Conservation (phyloP, 768 basidiomycete genomes). For the Obba rivulosa region DNA sequence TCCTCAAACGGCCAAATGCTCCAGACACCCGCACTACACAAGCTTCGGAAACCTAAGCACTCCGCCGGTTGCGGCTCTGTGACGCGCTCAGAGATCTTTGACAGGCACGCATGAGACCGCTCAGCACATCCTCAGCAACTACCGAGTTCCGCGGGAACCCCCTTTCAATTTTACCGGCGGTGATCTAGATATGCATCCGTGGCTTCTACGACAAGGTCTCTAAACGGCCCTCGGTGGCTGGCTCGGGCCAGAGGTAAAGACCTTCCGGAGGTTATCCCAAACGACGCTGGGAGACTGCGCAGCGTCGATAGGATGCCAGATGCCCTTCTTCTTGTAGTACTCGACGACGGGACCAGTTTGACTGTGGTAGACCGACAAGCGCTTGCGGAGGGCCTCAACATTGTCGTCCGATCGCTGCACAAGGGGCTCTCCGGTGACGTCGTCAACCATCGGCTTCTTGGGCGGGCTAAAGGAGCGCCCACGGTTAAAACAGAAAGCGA, state of each 20-base stretch:
- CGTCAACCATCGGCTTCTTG: constrained; percentile 92
- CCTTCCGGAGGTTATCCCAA: constrained; percentile 74
- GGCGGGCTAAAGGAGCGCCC: constrained; percentile 63
- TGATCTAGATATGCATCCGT: not conserved
- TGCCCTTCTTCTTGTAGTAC: constrained; percentile 88
- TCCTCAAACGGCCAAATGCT: too few species aligned
- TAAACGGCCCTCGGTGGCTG: constrained; percentile 35
- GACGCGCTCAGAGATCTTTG: too few species aligned
- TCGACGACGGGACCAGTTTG: constrained; percentile 96
- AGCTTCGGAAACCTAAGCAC: too few species aligned
- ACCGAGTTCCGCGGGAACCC: too few species aligned
- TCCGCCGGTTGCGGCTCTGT: too few species aligned
- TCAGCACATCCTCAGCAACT: too few species aligned
- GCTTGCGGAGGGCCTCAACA: constrained; percentile 88
- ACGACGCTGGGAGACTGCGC: constrained; percentile 90
- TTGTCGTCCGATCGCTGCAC: constrained; percentile 98
- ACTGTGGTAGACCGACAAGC: constrained; percentile 81
- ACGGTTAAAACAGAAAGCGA: not conserved
- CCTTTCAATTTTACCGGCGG: too few species aligned
- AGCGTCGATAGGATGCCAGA: constrained; percentile 91
- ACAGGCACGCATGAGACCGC: too few species aligned
- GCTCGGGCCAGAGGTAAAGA: constrained; percentile 43
- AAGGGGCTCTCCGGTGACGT: constrained; percentile 91
- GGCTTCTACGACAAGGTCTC: constrained; percentile 10
- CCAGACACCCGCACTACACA: too few species aligned